Percentiles rank a stretch among this genome's conserved stretches.
Evolutionary conservation across 371 early-diverging fungal species (phyloP).

Genomic region (Saksenaea vasiformis): DNA sequence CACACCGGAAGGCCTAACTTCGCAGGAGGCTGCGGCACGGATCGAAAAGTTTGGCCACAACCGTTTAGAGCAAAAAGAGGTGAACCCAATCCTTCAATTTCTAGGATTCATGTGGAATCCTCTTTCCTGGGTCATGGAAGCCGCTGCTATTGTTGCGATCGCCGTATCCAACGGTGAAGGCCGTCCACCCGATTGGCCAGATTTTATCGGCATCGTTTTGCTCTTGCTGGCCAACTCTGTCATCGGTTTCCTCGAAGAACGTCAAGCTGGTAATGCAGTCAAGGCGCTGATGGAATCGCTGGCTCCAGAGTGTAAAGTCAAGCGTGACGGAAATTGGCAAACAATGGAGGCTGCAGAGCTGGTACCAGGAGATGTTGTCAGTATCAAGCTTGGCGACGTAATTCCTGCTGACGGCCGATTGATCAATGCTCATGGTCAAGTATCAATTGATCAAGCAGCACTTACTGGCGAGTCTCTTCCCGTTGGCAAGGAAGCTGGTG

Average conservation of each 20-base stretch:
- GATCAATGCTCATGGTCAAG: slow-evolving; percentile 51
- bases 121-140: slow-evolving; percentile 82
- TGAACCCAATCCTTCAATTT: slow-evolving; percentile 84
- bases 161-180: slow-evolving; percentile 71
- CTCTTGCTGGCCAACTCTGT: slow-evolving; percentile 81
- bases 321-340: slow-evolving; percentile 60
- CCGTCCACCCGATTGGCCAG: slow-evolving; percentile 77
- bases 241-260: slow-evolving; percentile 90
- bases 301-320: slow-evolving; percentile 76
- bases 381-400: slow-evolving; percentile 78
- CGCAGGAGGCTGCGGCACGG: slow-evolving; percentile 68
- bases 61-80: slow-evolving; percentile 72
- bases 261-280: slow-evolving; percentile 77
- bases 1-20: slow-evolving; percentile 61
- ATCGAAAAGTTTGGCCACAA: slow-evolving; percentile 70
- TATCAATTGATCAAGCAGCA: slow-evolving; percentile 78
- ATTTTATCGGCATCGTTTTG: slow-evolving; percentile 82
- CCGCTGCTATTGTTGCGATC: slow-evolving; percentile 75
- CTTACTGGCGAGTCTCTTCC: slow-evolving; percentile 86
- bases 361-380: slow-evolving; percentile 80
- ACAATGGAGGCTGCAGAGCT: slow-evolving; percentile 59
- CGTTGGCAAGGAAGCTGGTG: slow-evolving; percentile 70
- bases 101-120: slow-evolving; percentile 88
- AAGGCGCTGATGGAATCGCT: slow-evolving; percentile 78
- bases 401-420: slow-evolving; percentile 79